Conservation (phyloP, 1,284 basidiomycete genomes). For the Ceratobasidium sp. region DNA sequence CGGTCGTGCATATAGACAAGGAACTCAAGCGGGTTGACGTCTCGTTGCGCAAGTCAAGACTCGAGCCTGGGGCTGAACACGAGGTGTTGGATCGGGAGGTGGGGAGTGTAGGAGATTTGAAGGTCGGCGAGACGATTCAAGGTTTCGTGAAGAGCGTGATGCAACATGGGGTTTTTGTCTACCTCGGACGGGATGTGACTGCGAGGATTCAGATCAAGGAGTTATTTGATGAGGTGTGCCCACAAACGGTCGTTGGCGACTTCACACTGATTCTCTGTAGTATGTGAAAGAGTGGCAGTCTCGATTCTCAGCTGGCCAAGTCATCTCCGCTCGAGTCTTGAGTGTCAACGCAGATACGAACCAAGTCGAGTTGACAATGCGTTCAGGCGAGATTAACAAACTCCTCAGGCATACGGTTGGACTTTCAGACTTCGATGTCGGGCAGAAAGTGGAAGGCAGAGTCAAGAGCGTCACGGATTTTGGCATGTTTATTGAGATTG, state of each 20-base stretch:
- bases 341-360: conserved; percentile 79
- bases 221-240: conserved; percentile 86
- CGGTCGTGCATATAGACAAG: conserved; percentile 77
- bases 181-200: conserved; percentile 84
- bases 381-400: conserved; percentile 69
- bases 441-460: conserved; percentile 80
- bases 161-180: conserved; percentile 92
- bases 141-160: conserved; percentile 93
- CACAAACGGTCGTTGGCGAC: conserved; percentile 1
- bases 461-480: conserved; percentile 88
- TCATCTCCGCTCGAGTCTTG: conserved; percentile 89
- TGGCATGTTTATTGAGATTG: conserved; percentile 92
- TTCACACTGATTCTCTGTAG: conserved; percentile 60
- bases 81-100: conserved; percentile 79
- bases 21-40: conserved; percentile 78
- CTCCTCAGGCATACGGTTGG: conserved; percentile 62
- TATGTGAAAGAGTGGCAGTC: conserved; percentile 96
- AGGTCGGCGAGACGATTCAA: conserved; percentile 80
- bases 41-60: conserved; percentile 81
- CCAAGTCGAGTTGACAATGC: conserved; percentile 91
- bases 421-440: conserved; percentile 74
- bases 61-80: conserved; percentile 67
- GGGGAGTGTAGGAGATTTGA: conserved; percentile 72
- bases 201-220: conserved; percentile 95
- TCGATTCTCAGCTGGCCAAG: conserved; percentile 83